These are phyloP conservation scores for Crotalaria pallida DNA, from an alignment of 306 rosid genomes.

Conservation along the genomic window DNA sequence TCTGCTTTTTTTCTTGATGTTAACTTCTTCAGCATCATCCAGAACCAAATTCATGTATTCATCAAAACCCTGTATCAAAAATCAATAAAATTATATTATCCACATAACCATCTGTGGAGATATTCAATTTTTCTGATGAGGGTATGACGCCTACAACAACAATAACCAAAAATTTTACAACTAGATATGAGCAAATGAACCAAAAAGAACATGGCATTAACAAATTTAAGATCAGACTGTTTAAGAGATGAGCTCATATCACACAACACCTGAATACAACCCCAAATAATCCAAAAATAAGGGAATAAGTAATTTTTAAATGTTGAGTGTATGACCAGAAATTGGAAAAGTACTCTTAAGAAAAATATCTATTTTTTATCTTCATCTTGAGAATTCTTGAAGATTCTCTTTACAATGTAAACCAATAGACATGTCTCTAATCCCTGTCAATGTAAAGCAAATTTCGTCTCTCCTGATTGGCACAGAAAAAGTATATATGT, in stretches of 20 bases:
- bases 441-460: not conserved
- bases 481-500: not conserved
- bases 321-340: not conserved
- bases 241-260: not conserved
- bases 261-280: not conserved
- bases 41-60: slow-evolving; percentile 69
- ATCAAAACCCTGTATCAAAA: slow-evolving; percentile 54
- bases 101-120: not conserved
- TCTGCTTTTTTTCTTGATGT: slow-evolving; percentile 69
- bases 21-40: slow-evolving; percentile 73
- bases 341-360: not conserved
- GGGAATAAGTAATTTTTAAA: not conserved
- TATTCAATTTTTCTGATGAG: not conserved
- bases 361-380: not conserved
- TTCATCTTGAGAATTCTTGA: not conserved
- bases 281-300: not conserved
- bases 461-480: too few relatives aligned
- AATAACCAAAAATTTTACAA: not conserved
- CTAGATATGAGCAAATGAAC: not conserved
- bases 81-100: not conserved
- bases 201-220: not conserved
- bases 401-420: not conserved
- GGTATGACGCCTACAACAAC: not conserved
- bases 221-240: not conserved
- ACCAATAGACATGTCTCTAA: not conserved